These are phyloP conservation scores for Clohesyomyces aquaticus DNA, from an alignment of 495 filamentous ascomycete genomes.

Conservation along the genomic window DNA sequence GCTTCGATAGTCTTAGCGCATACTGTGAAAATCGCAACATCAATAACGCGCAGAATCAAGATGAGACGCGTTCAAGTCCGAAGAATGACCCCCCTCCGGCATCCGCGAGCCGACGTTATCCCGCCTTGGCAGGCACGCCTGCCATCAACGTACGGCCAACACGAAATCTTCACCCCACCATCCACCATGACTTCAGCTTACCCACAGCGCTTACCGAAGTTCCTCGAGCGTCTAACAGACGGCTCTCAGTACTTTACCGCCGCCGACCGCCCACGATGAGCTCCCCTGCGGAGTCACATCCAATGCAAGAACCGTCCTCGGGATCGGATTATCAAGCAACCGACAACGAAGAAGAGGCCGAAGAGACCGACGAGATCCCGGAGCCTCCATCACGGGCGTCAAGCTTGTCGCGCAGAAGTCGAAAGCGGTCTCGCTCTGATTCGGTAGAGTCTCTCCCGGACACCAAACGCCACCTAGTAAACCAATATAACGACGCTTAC, in stretches of 20 bases:
- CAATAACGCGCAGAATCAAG: conserved; percentile 1
- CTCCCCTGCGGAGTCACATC: neutral
- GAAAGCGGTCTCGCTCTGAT: conserved; percentile 6
- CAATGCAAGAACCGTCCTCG: conserved; percentile 1
- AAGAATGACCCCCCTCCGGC: neutral
- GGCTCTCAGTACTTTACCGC: neutral
- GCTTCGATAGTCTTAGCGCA: conserved; percentile 28
- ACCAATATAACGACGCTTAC: conserved; percentile 36
- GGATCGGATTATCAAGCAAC: conserved; percentile 11
- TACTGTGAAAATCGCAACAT: conserved; percentile 34
- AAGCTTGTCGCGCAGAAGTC: conserved; percentile 22
- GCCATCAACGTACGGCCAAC: neutral
- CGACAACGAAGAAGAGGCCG: neutral
- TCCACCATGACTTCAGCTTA: conserved; percentile 4
- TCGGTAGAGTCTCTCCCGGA: neutral
- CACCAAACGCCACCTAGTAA: conserved; percentile 17
- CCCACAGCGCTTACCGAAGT: neutral
- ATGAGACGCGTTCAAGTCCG: neutral
- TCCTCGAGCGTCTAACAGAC: neutral
- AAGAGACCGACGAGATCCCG: neutral
- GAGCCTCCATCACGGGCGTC: neutral
- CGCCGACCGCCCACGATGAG: conserved; percentile 3
- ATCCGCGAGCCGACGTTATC: conserved; percentile 8
- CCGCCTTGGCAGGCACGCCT: conserved; percentile 30
- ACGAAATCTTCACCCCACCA: conserved; percentile 1